These are phyloP conservation scores for Rhytidhysteron rufulum DNA, from an alignment of 2,329 filamentous ascomycete species.

Conservation along the genomic window DNA sequence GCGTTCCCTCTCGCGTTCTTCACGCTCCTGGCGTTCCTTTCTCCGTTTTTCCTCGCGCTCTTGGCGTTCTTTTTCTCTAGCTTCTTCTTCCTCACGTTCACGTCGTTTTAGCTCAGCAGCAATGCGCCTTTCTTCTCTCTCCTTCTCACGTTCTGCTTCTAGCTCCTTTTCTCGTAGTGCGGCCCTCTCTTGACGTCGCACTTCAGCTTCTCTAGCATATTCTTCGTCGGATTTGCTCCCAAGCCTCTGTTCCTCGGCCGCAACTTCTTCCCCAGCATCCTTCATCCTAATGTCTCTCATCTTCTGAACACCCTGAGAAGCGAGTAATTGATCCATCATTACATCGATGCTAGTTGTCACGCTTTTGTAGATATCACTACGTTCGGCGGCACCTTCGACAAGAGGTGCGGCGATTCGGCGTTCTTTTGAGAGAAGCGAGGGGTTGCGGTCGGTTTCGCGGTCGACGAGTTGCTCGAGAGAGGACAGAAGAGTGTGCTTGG, in stretches of 20 bases:
- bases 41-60: conserved; percentile 11
- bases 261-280: conserved; percentile 67
- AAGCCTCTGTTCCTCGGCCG: conserved; percentile 59
- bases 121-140: conserved; percentile 54
- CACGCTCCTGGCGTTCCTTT: conserved; percentile 45
- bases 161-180: conserved; percentile 58
- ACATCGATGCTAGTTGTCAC: conserved; percentile 64
- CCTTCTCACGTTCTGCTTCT: conserved; percentile 53
- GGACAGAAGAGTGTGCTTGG: conserved; percentile 63
- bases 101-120: conserved; percentile 48
- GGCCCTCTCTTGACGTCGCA: conserved; percentile 58
- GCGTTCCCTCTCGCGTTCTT: conserved; percentile 38
- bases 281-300: conserved; percentile 65
- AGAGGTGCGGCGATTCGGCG: conserved; percentile 70
- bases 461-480: conserved; percentile 67
- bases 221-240: conserved; percentile 71
- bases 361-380: conserved; percentile 70
- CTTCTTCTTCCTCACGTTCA: conserved; percentile 45
- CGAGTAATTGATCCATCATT: conserved; percentile 62
- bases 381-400: conserved; percentile 73
- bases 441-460: conserved; percentile 71
- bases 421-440: conserved; percentile 68
- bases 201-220: conserved; percentile 65
- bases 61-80: conserved; percentile 26
- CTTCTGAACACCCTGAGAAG: conserved; percentile 60